Base-by-base conservation (phyloP, 306 rosid genomes). In the Vigna nakashimae region DNA sequence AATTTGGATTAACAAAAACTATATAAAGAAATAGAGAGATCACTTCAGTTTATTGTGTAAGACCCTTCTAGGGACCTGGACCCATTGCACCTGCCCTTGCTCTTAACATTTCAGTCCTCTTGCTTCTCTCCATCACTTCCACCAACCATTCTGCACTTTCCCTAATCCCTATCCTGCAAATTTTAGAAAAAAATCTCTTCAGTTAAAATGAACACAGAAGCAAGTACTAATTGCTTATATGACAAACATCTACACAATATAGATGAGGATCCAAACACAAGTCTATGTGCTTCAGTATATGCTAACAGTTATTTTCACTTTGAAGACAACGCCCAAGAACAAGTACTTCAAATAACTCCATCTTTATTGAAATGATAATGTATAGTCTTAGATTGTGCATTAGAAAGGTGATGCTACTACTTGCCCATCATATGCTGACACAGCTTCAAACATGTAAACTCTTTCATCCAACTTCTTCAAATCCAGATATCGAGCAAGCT, bases 391-490 rank as follows among this genome's bases (percentile, higher is more conserved):
- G 18, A 73, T 65, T 65, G 42, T 57, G 79, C 77, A 46, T 73
- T 36, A 68, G 74, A 77, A 69, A 48, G 48, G 38, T 71, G 38
- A 74, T 14, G 78, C 52, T 62, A 49, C 64, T 30, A 83, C 91
- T 83, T 68, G 88, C 99, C 99, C 99, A 78, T 96, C 98, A 50
- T 90, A 89, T 16, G 93, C 92, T 79, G 99, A 92, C 71, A 93
- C 91, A 24, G 99, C 97, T 91, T 93, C 98, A 84, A 96, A 85
- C 98, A 90, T 90, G 89, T 78, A 93, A 53, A 90, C 92, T 83
- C 99, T 90, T 89, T 93, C 99, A n/a, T 90, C 99, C 86, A 96
- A 79, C 86, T 93, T 96, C 70, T 96, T 96, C 15, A 96, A 91
- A 88, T 96, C 99, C 26, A 96, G 82, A 90, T 93, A 93, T 34